phyloP scores from a whole-genome alignment of 768 basidiomycete species.

The Boletales sp. region DNA sequence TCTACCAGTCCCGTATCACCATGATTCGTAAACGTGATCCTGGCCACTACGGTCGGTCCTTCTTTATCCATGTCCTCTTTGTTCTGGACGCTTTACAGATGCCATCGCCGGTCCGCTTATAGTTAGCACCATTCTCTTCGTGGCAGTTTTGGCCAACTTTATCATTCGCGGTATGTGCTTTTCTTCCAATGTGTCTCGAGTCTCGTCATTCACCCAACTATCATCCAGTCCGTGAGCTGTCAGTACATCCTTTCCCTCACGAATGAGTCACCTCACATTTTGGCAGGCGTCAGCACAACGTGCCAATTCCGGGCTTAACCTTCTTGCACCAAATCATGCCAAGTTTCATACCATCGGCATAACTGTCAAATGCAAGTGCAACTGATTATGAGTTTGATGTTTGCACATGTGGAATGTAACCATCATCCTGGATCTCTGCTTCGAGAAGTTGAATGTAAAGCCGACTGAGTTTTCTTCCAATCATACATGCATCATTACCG shows the following conservation, averaged over 20 bases:
- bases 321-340: conserved; percentile 21
- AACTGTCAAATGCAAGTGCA: background rate
- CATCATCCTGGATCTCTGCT: too few relatives aligned
- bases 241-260: conserved; percentile 14
- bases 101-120: conserved; percentile 78
- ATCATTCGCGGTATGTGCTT: conserved; percentile 67
- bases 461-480: too few relatives aligned
- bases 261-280: background rate
- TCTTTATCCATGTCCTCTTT: background rate
- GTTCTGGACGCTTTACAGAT: conserved; percentile 44
- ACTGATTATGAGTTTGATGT: too few relatives aligned
- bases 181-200: background rate
- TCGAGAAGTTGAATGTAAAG: too few relatives aligned
- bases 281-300: conserved; percentile 22
- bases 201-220: conserved; percentile 4
- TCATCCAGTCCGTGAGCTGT: conserved; percentile 58
- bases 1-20: conserved; percentile 86
- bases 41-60: conserved; percentile 73
- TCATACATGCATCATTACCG: too few relatives aligned
- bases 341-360: conserved; percentile 16
- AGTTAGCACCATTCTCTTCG: conserved; percentile 79
- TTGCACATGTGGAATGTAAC: too few relatives aligned
- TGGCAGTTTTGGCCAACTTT: conserved; percentile 87
- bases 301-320: conserved; percentile 29
- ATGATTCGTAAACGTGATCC: conserved; percentile 90